Evolutionary conservation across 1,284 basidiomycete genomes (phyloP), one percentile per base, ranked within the genome.

Genomic region (Cryptococcus hybrid): DNA sequence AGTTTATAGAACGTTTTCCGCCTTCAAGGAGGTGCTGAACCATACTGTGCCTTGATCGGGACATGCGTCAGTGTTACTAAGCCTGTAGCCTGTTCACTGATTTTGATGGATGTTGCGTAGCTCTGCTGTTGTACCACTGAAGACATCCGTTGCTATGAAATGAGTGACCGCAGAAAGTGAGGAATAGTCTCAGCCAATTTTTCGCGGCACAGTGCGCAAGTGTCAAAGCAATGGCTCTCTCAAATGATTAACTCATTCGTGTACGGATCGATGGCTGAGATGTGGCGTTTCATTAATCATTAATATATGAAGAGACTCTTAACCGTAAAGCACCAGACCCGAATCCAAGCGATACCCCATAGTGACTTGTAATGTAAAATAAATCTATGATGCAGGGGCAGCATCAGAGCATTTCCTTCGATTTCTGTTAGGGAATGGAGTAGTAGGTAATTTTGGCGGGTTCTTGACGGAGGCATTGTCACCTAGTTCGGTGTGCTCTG

Each of bases 391-490:
- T 18, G 18, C 18, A 18, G 52, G 12, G 15, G 54, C 54, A 35
- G 49, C 52, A n/a, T 56, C 55, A 13, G 54, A 37, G 34, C 55
- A 54, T 53, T 51, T 55, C 15, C 57, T 45, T 55, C 62, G 67
- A 44, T 64, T 68, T 39, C 72, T 63, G 57, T 74, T 76, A 4
- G 75, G 74, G 65, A 76, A 75, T 7, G 74, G 75, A 18, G 74
- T 76, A 3, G 66, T 64, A 42, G 73, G 74, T 47, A 73, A 56
- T 52, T 62, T 65, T 5, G 68, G 61, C 18, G 73, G 69, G 36
- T 57, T 53, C 57, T 64, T 64, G 59, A 75, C 69, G 9, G 64
- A 60, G 4, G 60, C 61, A 60, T 78, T 79, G 61, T 75, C 70
- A 9, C 75, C 75, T 13, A 77, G 60, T 54, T 78, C 76, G 2